Evolutionary conservation across 148 eudicot genomes (phyloP), one percentile per base, ranked within the genome.

Genomic region (Spergularia marina): DNA sequence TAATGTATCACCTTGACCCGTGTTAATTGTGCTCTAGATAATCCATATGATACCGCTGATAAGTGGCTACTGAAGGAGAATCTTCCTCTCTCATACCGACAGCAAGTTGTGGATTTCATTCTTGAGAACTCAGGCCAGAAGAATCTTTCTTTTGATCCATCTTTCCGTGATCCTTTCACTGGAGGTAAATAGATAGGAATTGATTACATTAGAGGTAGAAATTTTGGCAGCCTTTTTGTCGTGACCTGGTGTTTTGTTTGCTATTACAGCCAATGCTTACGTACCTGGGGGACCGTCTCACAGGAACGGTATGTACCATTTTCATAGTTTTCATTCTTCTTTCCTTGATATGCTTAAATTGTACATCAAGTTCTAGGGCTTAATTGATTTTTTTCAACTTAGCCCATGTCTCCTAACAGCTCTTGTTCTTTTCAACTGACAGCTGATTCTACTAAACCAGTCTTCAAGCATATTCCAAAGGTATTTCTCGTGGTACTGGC

Each of bases 61-160:
- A 96, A 89, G 87, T 96, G 99, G 99, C 97, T 96, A 76, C 84
- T 92, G 54, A 88, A 89, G 77, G 94, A 96, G 83, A 84, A 91
- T 79, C 92, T 96, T 73, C 99, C 99, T 53, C 83, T 87, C 41
- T 83, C 99, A 53, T 96, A 86, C 74, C 94, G 98, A 12, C 89
- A 96, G 79, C 99, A 96, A 87, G 75, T 96, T 82, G 98, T 96
- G 79, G 97, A 93, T 77, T 92, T 92, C 66, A 96, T 96, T 74
- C 75, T 92, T 67, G 85, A 88, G 76, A 91, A 91, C 72, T 81
- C 97, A 63, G 98, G 98, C 52, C 96, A 96, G 75, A 88, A 73
- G 76, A 75, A 88, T 70, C 84, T 87, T 40, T 67, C 87, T 78
- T 83, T 91, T 72, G 91, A 96, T 88, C 75, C 97, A 81, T 80